Evolutionary conservation across 768 basidiomycete genomes (phyloP), one percentile per base, ranked within the genome.

Genomic region (Candolleomyces eurysporus): DNA sequence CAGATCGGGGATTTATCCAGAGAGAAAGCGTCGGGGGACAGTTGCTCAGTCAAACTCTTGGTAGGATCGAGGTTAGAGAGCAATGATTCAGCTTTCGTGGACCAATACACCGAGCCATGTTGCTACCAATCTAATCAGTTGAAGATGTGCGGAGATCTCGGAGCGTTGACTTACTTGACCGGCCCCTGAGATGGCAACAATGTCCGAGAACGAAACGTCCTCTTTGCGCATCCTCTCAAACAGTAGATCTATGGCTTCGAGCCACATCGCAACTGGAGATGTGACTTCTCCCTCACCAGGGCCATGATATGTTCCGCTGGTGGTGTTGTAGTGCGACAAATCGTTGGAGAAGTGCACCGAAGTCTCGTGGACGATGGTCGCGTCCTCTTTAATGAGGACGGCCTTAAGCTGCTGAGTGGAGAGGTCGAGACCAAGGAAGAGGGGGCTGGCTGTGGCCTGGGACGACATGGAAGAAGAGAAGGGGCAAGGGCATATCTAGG

Each of bases 71-170:
- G 79, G 2, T 74, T 75, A 2, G 82, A 74, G 7, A 95, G 79
- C 8, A 83, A 69, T 5, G 62, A 43, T 58, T 83, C 80, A 0
- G 87, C 87, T 11, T 76, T 72, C 13, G 71, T 65, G 0, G 89
- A 88, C 92, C 92, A 94, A 69, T 89, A 93, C 3, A 94, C 89
- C 4, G 90, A 91, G 21, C 91, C 91, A 70, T 94, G 92, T 90
- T 93, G 91, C 89, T 91, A 50, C 22, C 26, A 31, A 49, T 19
- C n/a, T 6, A 39, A 13, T 42, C 5, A 62, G 16, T 30, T 50
- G n/a, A 43, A 50, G 58, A 26, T 53, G 22, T n/a, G 32, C 39
- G 6, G 51, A 56, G 46, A 32, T 48, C 52, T 5, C 31, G 22
- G 4, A 17, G 48, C 42, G 21, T 39, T 10, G 2, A 65, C 78